Percentiles rank a stretch among this genome's conserved stretches.
Evolutionary conservation across 768 basidiomycete species (phyloP).

Genomic region (Termitomyces sp.): DNA sequence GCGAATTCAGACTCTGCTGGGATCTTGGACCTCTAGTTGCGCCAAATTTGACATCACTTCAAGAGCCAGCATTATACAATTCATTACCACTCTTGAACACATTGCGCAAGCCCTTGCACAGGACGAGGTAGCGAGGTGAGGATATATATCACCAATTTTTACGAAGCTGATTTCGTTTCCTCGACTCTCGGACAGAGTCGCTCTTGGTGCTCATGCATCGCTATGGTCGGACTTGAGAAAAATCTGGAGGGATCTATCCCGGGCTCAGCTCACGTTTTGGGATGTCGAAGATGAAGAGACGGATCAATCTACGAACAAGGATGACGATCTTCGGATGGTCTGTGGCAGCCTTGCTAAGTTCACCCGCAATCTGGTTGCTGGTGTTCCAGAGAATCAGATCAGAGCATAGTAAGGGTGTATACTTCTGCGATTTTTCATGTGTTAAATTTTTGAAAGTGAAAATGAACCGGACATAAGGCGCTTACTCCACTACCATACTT

Average conservation of each 20-base stretch:
- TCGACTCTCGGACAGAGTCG: conserved; percentile 1
- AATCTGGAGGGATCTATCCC: conserved; percentile 50
- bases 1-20: conserved; percentile 11
- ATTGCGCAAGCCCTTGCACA: conserved; percentile 47
- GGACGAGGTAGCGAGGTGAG: conserved; percentile 34
- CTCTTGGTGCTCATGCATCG: conserved; percentile 31
- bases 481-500: conserved; percentile 68
- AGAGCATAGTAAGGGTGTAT: conserved; percentile 57
- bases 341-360: conserved; percentile 62
- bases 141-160: background rate
- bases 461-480: conserved; percentile 67
- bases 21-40: conserved; percentile 37
- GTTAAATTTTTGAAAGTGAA: conserved; percentile 34
- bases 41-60: conserved; percentile 34
- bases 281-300: conserved; percentile 37
- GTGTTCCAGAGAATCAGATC: conserved; percentile 63
- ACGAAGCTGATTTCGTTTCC: background rate
- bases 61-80: conserved; percentile 22
- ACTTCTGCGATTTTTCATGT: background rate
- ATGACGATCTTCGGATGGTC: conserved; percentile 30
- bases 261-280: conserved; percentile 46
- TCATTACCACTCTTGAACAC: conserved; percentile 40
- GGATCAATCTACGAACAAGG: conserved; percentile 20
- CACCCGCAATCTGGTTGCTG: conserved; percentile 81
- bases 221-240: conserved; percentile 52